Conservation (phyloP, 2,329 filamentous ascomycete genomes). For the Aspergillus bombycis region DNA sequence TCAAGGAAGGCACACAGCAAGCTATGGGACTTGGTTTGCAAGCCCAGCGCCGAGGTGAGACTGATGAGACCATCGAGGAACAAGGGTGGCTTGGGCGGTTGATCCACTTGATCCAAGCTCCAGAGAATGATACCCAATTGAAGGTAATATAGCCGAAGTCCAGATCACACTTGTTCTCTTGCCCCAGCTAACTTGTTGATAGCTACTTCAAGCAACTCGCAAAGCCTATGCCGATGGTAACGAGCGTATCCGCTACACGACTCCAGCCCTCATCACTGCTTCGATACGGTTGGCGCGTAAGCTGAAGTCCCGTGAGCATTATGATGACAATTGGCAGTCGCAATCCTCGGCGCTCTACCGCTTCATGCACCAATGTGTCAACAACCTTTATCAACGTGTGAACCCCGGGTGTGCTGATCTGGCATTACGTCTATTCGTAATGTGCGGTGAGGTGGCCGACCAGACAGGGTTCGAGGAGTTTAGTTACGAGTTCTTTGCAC, state of each 20-base stretch:
- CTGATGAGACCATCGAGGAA: conserved; percentile 96
- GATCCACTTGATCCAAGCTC: conserved; percentile 80
- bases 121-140: conserved; percentile 92
- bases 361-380: conserved; percentile 88
- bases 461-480: conserved; percentile 92
- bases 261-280: conserved; percentile 85
- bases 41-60: conserved; percentile 76
- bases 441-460: conserved; percentile 90
- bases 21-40: conserved; percentile 78
- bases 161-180: background rate
- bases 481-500: conserved; percentile 96
- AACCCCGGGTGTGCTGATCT: conserved; percentile 82
- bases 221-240: conserved; percentile 90
- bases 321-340: conserved; percentile 72
- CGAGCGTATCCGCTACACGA: conserved; percentile 94
- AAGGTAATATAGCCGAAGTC: conserved; percentile 53
- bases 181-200: conserved; percentile 25
- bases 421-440: conserved; percentile 83
- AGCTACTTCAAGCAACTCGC: conserved; percentile 81
- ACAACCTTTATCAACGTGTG: conserved; percentile 83
- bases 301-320: conserved; percentile 90
- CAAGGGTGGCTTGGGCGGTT: conserved; percentile 95
- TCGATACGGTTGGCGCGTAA: conserved; percentile 86
- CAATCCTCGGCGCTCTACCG: conserved; percentile 86
- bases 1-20: conserved; percentile 86